Evolutionary conservation across 2,329 filamentous ascomycete species (phyloP).

Genomic region (Ploettnerulaceae sp.): DNA sequence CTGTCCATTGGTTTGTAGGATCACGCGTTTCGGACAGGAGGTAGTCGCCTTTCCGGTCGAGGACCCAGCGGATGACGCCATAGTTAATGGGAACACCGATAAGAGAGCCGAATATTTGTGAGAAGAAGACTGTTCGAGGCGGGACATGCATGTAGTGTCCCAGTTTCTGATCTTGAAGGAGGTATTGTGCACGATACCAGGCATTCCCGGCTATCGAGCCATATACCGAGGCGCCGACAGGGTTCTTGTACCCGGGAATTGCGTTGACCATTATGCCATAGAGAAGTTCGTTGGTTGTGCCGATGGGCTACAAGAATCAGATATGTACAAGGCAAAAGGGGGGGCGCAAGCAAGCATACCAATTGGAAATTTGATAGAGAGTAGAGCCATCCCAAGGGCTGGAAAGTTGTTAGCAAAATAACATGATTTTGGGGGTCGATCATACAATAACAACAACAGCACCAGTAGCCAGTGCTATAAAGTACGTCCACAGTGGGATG

Average conservation of each 20-base stretch:
- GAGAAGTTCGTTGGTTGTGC: constrained; percentile 54
- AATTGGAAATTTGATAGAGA: constrained; percentile 52
- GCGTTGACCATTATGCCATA: constrained; percentile 56
- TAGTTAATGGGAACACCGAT: constrained; percentile 59
- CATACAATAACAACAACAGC: constrained; percentile 46
- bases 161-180: constrained; percentile 60
- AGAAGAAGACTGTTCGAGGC: constrained; percentile 54
- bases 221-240: constrained; percentile 53
- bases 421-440: neutral
- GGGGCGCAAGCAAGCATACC: constrained; percentile 12
- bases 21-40: constrained; percentile 46
- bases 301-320: constrained; percentile 42
- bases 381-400: constrained; percentile 54
- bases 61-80: constrained; percentile 54
- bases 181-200: constrained; percentile 54
- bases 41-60: constrained; percentile 52
- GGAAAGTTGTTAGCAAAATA: neutral
- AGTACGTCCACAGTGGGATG: constrained; percentile 56
- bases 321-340: neutral
- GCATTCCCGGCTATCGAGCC: constrained; percentile 56
- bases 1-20: constrained; percentile 57
- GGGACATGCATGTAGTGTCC: constrained; percentile 60
- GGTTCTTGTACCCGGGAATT: constrained; percentile 47
- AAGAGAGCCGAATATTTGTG: constrained; percentile 54
- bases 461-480: constrained; percentile 51